These are phyloP conservation scores for Chaetomium fimeti DNA, from an alignment of 495 filamentous ascomycete genomes.

Conservation along the genomic window DNA sequence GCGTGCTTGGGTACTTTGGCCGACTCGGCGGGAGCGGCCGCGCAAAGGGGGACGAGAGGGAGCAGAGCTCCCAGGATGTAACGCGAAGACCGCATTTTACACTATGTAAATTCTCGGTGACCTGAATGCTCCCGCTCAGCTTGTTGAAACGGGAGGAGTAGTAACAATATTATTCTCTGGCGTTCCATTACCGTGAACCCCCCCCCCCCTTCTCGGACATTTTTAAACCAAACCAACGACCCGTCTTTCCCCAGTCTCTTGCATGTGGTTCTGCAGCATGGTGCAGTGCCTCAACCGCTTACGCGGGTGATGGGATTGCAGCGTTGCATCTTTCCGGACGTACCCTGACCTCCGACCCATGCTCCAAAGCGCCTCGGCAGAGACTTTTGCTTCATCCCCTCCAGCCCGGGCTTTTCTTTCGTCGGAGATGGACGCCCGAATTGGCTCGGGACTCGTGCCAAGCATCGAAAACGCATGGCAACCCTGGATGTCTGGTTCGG, in stretches of 20 bases:
- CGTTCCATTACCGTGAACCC: background rate
- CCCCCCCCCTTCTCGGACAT: background rate
- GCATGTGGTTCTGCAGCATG: background rate
- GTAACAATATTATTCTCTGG: background rate
- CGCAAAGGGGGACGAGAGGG: background rate
- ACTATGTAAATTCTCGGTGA: background rate
- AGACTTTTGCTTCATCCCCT: background rate
- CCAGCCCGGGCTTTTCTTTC: background rate
- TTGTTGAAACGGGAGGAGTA: background rate
- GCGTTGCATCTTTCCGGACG: constrained; percentile 8
- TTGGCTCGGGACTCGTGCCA: background rate
- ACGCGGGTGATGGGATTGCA: constrained; percentile 4
- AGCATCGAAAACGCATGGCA: constrained; percentile 3
- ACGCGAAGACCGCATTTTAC: constrained; percentile 9
- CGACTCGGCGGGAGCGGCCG: constrained; percentile 10
- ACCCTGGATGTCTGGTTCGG: background rate
- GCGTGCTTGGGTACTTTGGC: constrained; percentile 30
- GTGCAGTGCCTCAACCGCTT: background rate
- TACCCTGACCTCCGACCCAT: background rate
- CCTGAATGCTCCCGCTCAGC: background rate
- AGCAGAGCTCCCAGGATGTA: constrained; percentile 14
- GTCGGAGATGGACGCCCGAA: constrained; percentile 11
- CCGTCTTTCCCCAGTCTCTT: background rate
- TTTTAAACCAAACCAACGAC: background rate
- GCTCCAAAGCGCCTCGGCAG: constrained; percentile 3